Base-by-base conservation (phyloP, 208 protist species). In the Trypanosoma congolense region DNA sequence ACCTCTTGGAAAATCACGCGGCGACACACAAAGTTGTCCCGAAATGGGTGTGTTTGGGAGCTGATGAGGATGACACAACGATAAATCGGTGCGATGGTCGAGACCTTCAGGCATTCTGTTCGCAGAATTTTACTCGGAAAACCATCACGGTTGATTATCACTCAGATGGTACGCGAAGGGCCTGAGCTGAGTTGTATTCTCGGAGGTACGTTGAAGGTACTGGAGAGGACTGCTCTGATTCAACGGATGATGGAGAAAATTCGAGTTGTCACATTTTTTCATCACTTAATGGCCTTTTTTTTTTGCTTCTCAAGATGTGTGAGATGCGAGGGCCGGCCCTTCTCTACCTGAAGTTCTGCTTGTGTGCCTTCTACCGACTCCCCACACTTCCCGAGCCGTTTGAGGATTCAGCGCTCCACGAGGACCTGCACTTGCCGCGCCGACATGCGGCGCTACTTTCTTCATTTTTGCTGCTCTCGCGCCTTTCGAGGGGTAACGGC, bases 201-300 rank as follows among this genome's bases (percentile, higher is more conserved):
- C 18, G 87, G 84, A 31, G 69, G 70, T 35, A 87, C 87, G n/a
- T 80, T 87, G 25, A 80, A 88, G 58, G 77, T 89, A 30, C 70
- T 92, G 33, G 78, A 81, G 40, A 73, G 75, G 53, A 92, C 89
- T 59, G 80, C 87, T 42, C 51, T 92, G 30, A 92, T 89, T 43
- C 89, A 89, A 54, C 79, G 84, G 56, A 54, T 92, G 12, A 89
- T 89, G 78, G 75, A 80, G 12, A 67, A 87, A 57, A 63, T 83
- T 46, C 84, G 80, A 3, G 57, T 88, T 4, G 60, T 88, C 14
- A 55, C 55, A 8, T 55, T 67, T 0, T 56, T 64, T 0, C 50
- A 65, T 0, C 33, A 75, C 21, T 28, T 70, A 2, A 36, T 61
- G 14, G 31, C 66, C 19, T 77, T 74, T 65, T 24, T 21, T 77